Evolutionary conservation across 129 eudicot species (phyloP).

Genomic region (Tagetes patula): DNA sequence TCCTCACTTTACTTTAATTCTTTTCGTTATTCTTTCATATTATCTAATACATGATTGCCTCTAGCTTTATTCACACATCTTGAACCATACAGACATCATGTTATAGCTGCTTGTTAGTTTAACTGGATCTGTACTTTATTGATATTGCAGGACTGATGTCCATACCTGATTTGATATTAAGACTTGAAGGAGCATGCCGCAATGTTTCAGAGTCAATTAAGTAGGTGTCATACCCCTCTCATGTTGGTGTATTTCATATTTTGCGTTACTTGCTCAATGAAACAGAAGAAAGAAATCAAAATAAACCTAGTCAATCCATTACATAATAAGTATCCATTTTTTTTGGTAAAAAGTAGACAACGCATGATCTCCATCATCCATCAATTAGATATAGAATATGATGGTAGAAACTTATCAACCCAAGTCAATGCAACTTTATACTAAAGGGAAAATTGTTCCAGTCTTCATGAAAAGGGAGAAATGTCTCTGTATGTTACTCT

Average conservation of each 20-base stretch:
- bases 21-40: too few species aligned
- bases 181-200: constrained; percentile 85
- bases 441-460: background rate
- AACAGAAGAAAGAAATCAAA: background rate
- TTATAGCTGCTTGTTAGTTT: background rate
- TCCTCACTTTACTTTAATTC: background rate
- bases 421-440: background rate
- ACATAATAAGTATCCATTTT: background rate
- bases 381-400: background rate
- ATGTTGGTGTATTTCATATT: constrained; percentile 3
- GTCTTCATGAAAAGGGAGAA: background rate
- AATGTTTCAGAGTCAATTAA: constrained; percentile 84
- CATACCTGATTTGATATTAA: constrained; percentile 81
- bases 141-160: constrained; percentile 80
- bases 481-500: background rate
- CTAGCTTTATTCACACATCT: background rate
- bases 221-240: constrained; percentile 35
- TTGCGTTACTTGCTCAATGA: background rate
- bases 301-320: constrained; percentile 2
- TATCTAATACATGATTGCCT: background rate
- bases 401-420: background rate
- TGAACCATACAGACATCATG: background rate
- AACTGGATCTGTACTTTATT: constrained; percentile 8
- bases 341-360: background rate
- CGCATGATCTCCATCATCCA: constrained; percentile 2